Conservation (phyloP, 805 yeast genomes). For the Candida dendrica region DNA sequence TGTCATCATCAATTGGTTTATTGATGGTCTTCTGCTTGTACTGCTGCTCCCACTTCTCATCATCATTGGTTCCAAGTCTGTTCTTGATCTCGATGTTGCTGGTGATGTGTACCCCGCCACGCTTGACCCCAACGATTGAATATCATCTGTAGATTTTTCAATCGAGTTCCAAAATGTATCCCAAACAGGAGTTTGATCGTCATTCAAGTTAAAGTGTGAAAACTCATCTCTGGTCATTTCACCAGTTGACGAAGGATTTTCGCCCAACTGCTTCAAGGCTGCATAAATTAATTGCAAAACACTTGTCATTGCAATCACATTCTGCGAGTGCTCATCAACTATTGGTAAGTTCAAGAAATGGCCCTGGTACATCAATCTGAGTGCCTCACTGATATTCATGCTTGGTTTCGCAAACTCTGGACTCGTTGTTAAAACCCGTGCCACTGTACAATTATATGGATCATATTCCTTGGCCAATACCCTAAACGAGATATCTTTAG, state of each 20-base stretch:
- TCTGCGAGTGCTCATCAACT: constrained; percentile 16
- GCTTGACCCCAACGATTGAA: constrained; percentile 17
- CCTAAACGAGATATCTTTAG: constrained; percentile 37
- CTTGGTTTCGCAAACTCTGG: constrained; percentile 37
- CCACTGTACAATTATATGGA: constrained; percentile 29
- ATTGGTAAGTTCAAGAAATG: constrained; percentile 38
- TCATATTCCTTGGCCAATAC: constrained; percentile 31
- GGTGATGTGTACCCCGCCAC: constrained; percentile 13
- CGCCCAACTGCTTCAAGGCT: constrained; percentile 28
- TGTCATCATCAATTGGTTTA: constrained; percentile 10
- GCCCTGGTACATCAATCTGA: constrained; percentile 40
- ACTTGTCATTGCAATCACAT: constrained; percentile 34
- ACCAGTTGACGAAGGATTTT: constrained; percentile 3
- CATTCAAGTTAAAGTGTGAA: constrained; percentile 18
- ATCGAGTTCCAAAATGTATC: constrained; percentile 25
- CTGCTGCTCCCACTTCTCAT: neutral
- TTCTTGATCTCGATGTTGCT: constrained; percentile 15
- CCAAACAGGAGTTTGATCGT: constrained; percentile 21
- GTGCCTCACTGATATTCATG: constrained; percentile 34
- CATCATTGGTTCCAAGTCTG: constrained; percentile 7
- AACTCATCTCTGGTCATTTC: constrained; percentile 4
- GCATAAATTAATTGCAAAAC: constrained; percentile 37
- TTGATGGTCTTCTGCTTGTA: constrained; percentile 13
- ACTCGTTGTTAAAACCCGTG: constrained; percentile 36
- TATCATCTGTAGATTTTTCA: constrained; percentile 22